Evolutionary conservation across 1,284 basidiomycete genomes (phyloP), one percentile per base, ranked within the genome.

Genomic region (Cryptococcus floricola): DNA sequence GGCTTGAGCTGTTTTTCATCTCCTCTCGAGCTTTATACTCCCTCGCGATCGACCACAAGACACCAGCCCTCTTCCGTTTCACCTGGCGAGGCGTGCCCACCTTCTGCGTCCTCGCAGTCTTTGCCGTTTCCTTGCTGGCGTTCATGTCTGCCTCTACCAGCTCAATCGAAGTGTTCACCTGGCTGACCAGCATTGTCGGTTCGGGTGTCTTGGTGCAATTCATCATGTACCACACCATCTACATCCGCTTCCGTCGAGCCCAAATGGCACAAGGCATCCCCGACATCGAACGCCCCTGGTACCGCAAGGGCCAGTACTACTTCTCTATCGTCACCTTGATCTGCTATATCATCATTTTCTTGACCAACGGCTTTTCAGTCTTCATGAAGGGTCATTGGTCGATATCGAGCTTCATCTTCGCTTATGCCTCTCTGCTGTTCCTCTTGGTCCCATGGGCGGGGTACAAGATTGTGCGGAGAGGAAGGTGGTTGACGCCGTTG

Each of bases 21-120:
- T 60, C 63, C 16, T 64, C 65, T 18, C 63, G 73, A 43, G 58
- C 60, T 16, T 57, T 74, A 10, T 64, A 68, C 55, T 68, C 67
- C 31, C 56, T 74, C 8, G 65, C 71, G 1, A 58, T 66, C 28
- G 65, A 68, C 44, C 56, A 59, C 31, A 59, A 68, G 27, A 69
- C 69, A 2, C 73, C 70, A 13, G 52, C 37, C 16, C 54, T 73
- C 58, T 58, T 74, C 39, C 39, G 54, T 12, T 42, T 42, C 19
- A 42, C 39, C 39, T 42, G 39, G 39, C 39, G 39, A n/a, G 39
- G 39, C 19, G 39, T 42, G 8, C 39, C 39, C 13, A 42, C 39
- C 39, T 16, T 42, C 13, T 42, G 39, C 39, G 13, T 42, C 39
- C 19, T 42, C 16, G 19, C 39, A 16, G 39, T 42, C 39, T 62